phyloP scores from a whole-genome alignment of 2,329 filamentous ascomycete genomes.

The Nannizziopsis arthrosporioides region DNA sequence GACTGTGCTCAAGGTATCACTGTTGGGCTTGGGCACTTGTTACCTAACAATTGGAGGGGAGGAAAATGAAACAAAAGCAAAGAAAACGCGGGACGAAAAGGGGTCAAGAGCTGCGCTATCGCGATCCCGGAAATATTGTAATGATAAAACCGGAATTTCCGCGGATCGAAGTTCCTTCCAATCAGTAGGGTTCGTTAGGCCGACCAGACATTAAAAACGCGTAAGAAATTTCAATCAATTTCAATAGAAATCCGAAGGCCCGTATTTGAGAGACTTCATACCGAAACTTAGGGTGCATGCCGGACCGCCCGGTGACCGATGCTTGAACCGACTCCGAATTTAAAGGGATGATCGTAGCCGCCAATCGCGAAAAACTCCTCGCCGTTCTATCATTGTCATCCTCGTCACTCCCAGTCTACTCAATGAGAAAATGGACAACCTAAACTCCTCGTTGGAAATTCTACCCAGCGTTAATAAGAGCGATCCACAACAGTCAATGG shows the following conservation, averaged over 20 bases:
- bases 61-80: background rate
- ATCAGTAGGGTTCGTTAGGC: background rate
- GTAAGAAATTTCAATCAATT: background rate
- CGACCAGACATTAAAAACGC: too few species aligned
- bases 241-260: background rate
- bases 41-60: background rate
- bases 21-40: too few species aligned
- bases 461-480: background rate
- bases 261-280: background rate
- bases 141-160: conserved; percentile 1
- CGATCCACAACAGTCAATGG: background rate
- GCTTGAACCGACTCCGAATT: background rate
- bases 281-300: background rate
- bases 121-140: background rate
- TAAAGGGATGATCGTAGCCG: background rate
- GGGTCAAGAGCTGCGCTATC: too few species aligned
- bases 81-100: too few species aligned
- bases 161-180: background rate
- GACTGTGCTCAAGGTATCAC: too few species aligned
- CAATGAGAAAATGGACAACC: background rate
- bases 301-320: too few species aligned
- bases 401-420: background rate
- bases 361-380: conserved; percentile 3
- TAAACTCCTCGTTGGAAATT: conserved; percentile 6
- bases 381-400: background rate